Conservation (phyloP, 345 rosid species). For the Microcos paniculata region DNA sequence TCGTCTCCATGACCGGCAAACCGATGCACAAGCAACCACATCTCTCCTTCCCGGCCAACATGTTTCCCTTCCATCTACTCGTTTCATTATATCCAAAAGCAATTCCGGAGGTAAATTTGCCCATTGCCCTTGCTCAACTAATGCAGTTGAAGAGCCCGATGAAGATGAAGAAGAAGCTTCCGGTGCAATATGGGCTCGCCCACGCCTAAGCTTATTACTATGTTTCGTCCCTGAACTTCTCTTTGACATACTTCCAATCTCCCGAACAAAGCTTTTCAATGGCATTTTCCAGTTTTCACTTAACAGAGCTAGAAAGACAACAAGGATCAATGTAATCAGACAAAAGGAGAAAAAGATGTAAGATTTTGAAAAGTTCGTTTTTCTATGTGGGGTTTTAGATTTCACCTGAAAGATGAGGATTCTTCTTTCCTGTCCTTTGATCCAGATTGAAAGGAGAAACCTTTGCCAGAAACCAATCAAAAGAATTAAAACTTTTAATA, state of each 20-base stretch:
- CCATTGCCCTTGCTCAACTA: slow-evolving; percentile 53
- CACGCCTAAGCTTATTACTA: slow-evolving; percentile 38
- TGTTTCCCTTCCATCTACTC: slow-evolving; percentile 53
- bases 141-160: slow-evolving; percentile 6
- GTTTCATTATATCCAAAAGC: slow-evolving; percentile 61
- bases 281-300: slow-evolving; percentile 32
- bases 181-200: slow-evolving; percentile 66
- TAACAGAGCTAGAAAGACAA: background rate
- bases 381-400: background rate
- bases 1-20: slow-evolving; percentile 84
- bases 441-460: background rate
- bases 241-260: slow-evolving; percentile 36
- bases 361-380: background rate
- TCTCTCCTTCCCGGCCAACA: slow-evolving; percentile 84
- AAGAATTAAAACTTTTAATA: background rate
- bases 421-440: background rate
- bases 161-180: slow-evolving; percentile 33
- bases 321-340: background rate
- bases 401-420: background rate
- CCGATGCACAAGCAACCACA: slow-evolving; percentile 81
- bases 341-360: background rate
- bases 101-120: slow-evolving; percentile 86
- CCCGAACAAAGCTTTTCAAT: slow-evolving; percentile 53
- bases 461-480: background rate
- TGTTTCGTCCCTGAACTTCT: slow-evolving; percentile 32